Conservation (phyloP, 306 rosid genomes). For the Citrullus colocynthis region DNA sequence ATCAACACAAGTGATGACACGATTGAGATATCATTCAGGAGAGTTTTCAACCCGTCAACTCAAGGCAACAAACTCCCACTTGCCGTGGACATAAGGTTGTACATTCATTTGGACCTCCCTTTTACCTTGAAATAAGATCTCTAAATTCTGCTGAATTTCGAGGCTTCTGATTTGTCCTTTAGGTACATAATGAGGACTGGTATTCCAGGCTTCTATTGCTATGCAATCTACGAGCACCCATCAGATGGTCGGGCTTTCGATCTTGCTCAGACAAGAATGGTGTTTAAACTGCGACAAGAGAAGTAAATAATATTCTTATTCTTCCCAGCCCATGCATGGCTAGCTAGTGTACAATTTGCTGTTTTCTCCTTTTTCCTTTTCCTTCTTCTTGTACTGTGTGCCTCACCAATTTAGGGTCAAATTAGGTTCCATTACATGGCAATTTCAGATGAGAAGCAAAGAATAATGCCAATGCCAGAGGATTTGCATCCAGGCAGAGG, state of each 20-base stretch:
- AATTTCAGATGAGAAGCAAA: conserved; percentile 37
- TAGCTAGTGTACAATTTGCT: background rate
- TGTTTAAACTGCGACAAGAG: conserved; percentile 27
- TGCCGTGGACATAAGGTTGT: conserved; percentile 29
- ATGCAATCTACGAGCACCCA: conserved; percentile 27
- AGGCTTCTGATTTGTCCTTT: conserved; percentile 14
- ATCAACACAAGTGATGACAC: conserved; percentile 15
- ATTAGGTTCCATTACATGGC: conserved; percentile 34
- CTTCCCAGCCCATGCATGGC: background rate
- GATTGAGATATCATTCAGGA: conserved; percentile 24
- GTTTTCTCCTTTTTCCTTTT: background rate
- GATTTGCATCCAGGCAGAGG: conserved; percentile 31
- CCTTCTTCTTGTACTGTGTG: background rate
- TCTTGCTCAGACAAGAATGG: conserved; percentile 40
- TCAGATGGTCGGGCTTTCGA: conserved; percentile 20
- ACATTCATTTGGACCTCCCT: background rate
- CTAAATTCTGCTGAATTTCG: conserved; percentile 10
- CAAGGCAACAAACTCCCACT: conserved; percentile 17
- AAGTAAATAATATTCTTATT: conserved; percentile 9
- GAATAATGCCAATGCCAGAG: conserved; percentile 39
- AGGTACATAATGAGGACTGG: conserved; percentile 29
- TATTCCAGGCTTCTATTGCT: conserved; percentile 35
- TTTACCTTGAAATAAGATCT: background rate
- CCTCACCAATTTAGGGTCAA: conserved; percentile 1
- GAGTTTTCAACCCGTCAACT: conserved; percentile 8